Percentiles rank a stretch among this genome's conserved stretches.
phyloP scores from a whole-genome alignment of 75 land plant genomes.

The Azolla pinnata region DNA sequence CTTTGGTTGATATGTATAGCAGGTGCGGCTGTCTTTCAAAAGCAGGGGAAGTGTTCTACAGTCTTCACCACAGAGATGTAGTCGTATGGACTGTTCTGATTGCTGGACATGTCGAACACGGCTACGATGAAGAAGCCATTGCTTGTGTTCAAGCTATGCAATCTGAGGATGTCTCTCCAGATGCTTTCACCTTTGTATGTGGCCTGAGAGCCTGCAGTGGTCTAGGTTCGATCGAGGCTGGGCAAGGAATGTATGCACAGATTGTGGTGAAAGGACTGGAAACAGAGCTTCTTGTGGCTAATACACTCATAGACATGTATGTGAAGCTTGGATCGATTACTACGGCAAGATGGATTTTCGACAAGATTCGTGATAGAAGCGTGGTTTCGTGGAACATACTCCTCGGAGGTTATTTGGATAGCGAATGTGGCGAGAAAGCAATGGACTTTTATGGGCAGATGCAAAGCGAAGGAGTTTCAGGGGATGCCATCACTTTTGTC shows the following conservation, averaged over 20 bases:
- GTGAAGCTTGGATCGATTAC: too few relatives aligned
- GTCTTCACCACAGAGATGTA: neutral
- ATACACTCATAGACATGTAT: too few relatives aligned
- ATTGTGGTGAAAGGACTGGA: slow-evolving; percentile 32
- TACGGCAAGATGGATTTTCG: too few relatives aligned
- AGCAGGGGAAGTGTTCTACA: slow-evolving; percentile 4
- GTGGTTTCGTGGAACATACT: too few relatives aligned
- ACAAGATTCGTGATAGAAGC: too few relatives aligned
- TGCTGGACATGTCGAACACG: slow-evolving; percentile 5
- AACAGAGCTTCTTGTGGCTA: slow-evolving; percentile 38
- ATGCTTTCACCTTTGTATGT: slow-evolving; percentile 2
- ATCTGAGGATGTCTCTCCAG: slow-evolving; percentile 7
- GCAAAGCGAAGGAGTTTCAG: too few relatives aligned
- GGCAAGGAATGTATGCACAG: slow-evolving; percentile 35
- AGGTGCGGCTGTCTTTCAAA: slow-evolving; percentile 8
- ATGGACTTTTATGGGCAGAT: too few relatives aligned
- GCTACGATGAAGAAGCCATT: slow-evolving; percentile 1
- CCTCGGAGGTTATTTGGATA: too few relatives aligned
- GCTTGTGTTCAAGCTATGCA: slow-evolving; percentile 7
- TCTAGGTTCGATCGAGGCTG: slow-evolving; percentile 31
- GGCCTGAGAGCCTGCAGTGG: slow-evolving; percentile 44
- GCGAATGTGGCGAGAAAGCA: too few relatives aligned
- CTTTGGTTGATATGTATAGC: slow-evolving; percentile 8
- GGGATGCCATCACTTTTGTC: too few relatives aligned
- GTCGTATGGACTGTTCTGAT: slow-evolving; percentile 12